Conservation (phyloP, 495 filamentous ascomycete genomes). For the Lentithecium fluviatile region DNA sequence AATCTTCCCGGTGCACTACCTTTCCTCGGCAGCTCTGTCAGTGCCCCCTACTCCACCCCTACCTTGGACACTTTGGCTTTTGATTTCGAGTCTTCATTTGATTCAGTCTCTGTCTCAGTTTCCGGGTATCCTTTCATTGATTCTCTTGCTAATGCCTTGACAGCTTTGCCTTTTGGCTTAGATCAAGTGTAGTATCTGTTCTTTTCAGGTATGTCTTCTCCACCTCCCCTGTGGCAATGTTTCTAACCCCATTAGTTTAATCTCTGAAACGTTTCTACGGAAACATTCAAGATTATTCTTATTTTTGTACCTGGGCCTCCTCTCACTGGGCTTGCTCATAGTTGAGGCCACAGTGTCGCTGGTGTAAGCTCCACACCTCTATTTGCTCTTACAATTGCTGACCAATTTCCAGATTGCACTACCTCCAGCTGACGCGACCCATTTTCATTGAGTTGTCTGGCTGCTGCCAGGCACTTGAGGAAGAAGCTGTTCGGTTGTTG, state of each 20-base stretch:
- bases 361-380: no score
- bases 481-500: no score
- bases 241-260: conserved; percentile 11
- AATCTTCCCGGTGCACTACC: no score
- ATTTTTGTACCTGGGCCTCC: conserved; percentile 9
- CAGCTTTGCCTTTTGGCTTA: conserved; percentile 70
- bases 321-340: conserved; percentile 14
- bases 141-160: neutral
- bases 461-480: conserved; percentile 7
- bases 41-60: no score
- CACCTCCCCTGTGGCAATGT: neutral
- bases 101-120: no score
- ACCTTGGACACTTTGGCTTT: no score
- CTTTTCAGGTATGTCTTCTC: conserved; percentile 63
- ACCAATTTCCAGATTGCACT: no score
- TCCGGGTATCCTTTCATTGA: neutral
- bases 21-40: no score
- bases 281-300: conserved; percentile 6
- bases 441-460: conserved; percentile 16
- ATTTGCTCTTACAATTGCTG: no score
- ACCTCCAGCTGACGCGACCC: neutral
- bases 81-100: no score
- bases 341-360: no score
- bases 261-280: conserved; percentile 6
- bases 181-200: conserved; percentile 99